Percentiles rank a stretch among this genome's conserved stretches.
These are phyloP conservation scores for Trichomonas gallinae DNA, from an alignment of 208 protist genomes.

Conservation along the genomic window DNA sequence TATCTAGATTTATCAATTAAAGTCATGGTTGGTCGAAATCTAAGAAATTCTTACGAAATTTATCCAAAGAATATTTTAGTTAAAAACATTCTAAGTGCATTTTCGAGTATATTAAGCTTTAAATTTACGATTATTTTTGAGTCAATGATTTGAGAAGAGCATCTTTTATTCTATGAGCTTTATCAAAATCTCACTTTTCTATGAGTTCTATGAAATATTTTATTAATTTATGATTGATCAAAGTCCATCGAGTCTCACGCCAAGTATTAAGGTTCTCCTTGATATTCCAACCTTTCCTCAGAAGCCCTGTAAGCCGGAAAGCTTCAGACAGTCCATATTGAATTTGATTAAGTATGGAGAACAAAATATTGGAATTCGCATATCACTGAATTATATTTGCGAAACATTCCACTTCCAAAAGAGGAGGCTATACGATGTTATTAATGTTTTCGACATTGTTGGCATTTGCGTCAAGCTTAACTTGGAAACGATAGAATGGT, in stretches of 20 bases:
- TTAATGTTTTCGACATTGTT: background rate
- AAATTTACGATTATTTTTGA: background rate
- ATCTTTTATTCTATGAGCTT: background rate
- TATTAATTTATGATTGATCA: background rate
- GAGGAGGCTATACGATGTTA: background rate
- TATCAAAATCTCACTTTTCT: background rate
- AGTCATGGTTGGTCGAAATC: background rate
- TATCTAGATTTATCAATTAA: background rate
- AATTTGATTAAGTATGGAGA: background rate
- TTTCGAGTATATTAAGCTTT: background rate
- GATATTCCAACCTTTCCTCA: background rate
- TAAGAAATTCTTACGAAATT: background rate
- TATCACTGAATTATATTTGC: background rate
- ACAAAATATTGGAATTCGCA: background rate
- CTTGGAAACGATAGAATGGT: background rate
- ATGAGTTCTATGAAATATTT: background rate
- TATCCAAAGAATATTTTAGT: background rate
- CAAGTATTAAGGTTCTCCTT: background rate
- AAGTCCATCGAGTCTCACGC: background rate
- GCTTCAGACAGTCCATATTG: background rate
- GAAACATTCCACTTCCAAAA: background rate
- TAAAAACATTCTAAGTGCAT: background rate
- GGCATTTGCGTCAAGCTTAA: background rate
- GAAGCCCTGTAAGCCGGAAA: background rate
- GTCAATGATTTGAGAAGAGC: too few relatives aligned